Evolutionary conservation across 495 filamentous ascomycete species (phyloP).

Genomic region (Penicillium bialowiezense): DNA sequence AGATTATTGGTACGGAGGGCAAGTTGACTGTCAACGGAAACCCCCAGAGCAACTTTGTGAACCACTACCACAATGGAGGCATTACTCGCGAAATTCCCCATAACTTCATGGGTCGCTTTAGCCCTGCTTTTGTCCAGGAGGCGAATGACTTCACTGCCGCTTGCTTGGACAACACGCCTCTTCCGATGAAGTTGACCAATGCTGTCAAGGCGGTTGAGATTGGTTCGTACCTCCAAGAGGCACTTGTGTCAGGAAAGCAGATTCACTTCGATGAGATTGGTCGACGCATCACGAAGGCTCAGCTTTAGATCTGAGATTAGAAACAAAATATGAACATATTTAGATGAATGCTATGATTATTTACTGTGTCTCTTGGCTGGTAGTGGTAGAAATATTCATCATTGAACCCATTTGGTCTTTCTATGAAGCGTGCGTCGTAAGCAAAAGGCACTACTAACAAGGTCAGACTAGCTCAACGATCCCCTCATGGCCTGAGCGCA

Average conservation of each 20-base stretch:
- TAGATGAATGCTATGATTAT: neutral
- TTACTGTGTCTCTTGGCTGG: no score
- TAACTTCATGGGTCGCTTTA: slow-evolving; percentile 55
- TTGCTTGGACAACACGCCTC: slow-evolving; percentile 46
- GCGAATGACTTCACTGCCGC: slow-evolving; percentile 54
- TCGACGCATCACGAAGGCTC: slow-evolving; percentile 37
- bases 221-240: slow-evolving; percentile 56
- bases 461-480: no score
- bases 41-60: slow-evolving; percentile 48
- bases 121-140: slow-evolving; percentile 54
- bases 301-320: slow-evolving; percentile 13
- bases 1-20: slow-evolving; percentile 60
- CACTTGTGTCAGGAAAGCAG: slow-evolving; percentile 52
- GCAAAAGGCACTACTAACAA: no score
- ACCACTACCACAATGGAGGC: slow-evolving; percentile 42
- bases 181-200: slow-evolving; percentile 52
- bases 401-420: no score
- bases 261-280: slow-evolving; percentile 50
- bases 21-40: slow-evolving; percentile 55
- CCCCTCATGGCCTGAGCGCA: no score
- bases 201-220: slow-evolving; percentile 58
- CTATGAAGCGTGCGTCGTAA: no score
- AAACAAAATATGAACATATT: neutral
- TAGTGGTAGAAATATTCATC: no score
- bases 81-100: slow-evolving; percentile 50